These are phyloP conservation scores for Solanum chaucha DNA, from an alignment of 257 asterid genomes.

Conservation along the genomic window DNA sequence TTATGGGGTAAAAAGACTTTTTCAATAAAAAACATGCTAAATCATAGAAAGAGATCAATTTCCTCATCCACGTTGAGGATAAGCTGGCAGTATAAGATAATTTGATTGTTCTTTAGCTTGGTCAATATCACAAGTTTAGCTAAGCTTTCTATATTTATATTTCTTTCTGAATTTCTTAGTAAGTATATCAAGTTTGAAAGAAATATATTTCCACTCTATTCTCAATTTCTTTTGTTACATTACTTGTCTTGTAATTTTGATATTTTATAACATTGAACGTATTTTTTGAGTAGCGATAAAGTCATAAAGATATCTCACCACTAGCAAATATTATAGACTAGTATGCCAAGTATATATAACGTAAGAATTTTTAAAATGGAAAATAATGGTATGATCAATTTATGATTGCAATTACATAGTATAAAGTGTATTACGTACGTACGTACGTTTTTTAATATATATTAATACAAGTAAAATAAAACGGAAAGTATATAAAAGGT, in stretches of 20 bases:
- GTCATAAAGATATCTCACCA: neutral
- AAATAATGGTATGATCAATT: neutral
- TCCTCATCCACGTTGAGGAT: neutral
- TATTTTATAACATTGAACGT: neutral
- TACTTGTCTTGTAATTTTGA: neutral
- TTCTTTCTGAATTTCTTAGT: neutral
- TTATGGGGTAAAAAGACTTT: too few relatives aligned
- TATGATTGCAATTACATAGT: neutral
- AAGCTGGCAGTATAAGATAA: neutral
- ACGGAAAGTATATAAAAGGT: too few relatives aligned
- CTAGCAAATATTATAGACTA: neutral
- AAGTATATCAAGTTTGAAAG: neutral
- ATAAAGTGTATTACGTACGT: too few relatives aligned
- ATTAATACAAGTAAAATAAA: too few relatives aligned
- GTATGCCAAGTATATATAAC: neutral
- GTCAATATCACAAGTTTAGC: neutral
- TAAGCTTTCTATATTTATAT: neutral
- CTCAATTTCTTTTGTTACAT: neutral
- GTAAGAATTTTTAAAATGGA: neutral
- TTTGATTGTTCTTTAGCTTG: too few relatives aligned
- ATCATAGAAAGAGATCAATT: neutral
- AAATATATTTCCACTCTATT: neutral
- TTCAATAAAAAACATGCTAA: too few relatives aligned
- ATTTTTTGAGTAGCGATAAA: neutral
- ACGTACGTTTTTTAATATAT: too few relatives aligned